Percentiles rank a stretch among this genome's conserved stretches.
Evolutionary conservation across 768 basidiomycete genomes (phyloP).

Genomic region (Podaxis sp.): DNA sequence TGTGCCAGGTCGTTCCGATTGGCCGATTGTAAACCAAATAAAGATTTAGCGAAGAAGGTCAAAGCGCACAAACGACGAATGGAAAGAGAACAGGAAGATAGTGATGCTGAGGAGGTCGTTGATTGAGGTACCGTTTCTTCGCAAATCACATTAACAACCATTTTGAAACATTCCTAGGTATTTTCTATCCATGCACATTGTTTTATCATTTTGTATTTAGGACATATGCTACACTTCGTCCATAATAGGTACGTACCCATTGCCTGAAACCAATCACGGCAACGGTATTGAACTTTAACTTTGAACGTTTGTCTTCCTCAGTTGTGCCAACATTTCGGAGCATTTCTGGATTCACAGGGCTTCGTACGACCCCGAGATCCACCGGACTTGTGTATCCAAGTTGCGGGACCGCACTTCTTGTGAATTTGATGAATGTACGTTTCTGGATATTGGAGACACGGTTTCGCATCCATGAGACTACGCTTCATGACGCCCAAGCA

Average conservation of each 20-base stretch:
- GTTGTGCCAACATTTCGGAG: background rate
- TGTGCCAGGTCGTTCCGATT: constrained; percentile 62
- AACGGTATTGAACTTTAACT: background rate
- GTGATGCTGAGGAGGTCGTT: constrained; percentile 62
- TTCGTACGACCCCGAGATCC: background rate
- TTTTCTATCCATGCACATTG: constrained; percentile 1
- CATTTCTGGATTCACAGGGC: background rate
- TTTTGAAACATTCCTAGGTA: background rate
- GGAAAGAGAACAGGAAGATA: constrained; percentile 46
- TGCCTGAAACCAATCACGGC: background rate
- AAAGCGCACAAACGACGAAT: constrained; percentile 57
- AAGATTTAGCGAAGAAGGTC: constrained; percentile 60
- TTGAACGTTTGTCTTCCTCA: background rate
- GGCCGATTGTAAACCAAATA: constrained; percentile 51
- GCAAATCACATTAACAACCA: background rate
- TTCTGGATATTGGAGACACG: background rate
- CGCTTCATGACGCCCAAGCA: background rate
- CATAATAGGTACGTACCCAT: background rate
- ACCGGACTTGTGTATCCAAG: background rate
- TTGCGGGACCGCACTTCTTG: constrained; percentile 2
- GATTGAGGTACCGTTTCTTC: constrained; percentile 32
- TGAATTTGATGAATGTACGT: background rate
- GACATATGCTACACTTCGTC: background rate
- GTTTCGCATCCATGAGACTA: background rate
- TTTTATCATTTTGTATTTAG: background rate